Base-by-base conservation (phyloP, 1,284 basidiomycete species). In the Moesziomyces sp. region DNA sequence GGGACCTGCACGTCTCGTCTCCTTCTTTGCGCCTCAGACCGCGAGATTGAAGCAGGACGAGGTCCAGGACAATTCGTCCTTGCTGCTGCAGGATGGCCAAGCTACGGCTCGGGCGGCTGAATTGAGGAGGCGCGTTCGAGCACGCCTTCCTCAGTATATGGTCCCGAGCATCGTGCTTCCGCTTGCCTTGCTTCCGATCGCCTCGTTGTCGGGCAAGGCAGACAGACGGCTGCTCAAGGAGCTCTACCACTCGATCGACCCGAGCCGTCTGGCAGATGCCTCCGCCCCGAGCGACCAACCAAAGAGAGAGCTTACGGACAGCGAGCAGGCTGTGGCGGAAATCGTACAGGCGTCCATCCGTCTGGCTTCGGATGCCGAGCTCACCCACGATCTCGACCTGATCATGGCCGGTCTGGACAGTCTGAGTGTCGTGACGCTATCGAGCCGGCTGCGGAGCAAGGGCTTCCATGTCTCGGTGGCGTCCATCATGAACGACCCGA, bases 341-440 rank as follows among this genome's bases (percentile, higher is more conserved):
- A 42, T 70, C 9, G 48, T 70, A 18, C 43, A 52, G 28, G 16
- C n/a, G 3, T 57, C 59, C 0, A 34, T 70, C n/a, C 62, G 72
- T 7, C 53, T 67, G 0, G 44, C 47, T 10, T 52, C 56, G 0
- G 58, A 62, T 19, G 40, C 53, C 48, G 45, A 53, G 26, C 52
- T 74, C 11, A 66, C 59, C 0, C 67, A 45, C 19, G 38, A 44
- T 16, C 42, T 52, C 5, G 66, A 71, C 30, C 70, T 83, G 24
- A 78, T 80, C 64, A 68, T 74, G 46, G 52, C 74, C 0, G 81
- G 81, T 3, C 57, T 83, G 43, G 81, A 83, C 55, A 81, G 79
- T 44, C 60, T 83, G 46, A 66, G 64, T 6, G 78, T 79, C 16
- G 76, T 83, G 19, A 69, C 74, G 2, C 60, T 83, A 35, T 63